Conservation (phyloP, 441 rosid species). For the Populus hybrid region DNA sequence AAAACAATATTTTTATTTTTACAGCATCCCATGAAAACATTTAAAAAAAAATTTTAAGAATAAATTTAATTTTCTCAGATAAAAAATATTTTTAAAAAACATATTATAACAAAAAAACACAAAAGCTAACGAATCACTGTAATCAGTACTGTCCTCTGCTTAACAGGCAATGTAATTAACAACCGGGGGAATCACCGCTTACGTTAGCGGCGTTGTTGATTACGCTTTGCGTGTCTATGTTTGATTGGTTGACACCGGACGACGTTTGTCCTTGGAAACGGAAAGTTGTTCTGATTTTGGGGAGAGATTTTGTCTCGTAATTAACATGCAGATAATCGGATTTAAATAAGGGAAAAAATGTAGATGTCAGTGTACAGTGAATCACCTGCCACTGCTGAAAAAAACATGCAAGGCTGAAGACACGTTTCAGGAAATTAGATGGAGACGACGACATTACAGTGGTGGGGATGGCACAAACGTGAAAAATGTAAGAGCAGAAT, state of each 20-base stretch:
- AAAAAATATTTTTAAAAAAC: too few species aligned
- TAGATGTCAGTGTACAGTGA: not conserved
- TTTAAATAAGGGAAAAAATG: not conserved
- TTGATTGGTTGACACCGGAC: not conserved
- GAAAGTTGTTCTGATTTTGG: conserved; percentile 25
- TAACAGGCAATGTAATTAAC: conserved; percentile 9
- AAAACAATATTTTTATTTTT: too few species aligned
- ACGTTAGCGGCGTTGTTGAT: not conserved
- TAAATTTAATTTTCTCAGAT: too few species aligned
- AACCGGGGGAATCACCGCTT: not conserved
- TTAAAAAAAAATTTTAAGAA: too few species aligned
- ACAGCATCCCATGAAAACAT: too few species aligned
- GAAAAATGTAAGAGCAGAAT: not conserved
- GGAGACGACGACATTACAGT: not conserved
- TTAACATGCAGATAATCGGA: conserved; percentile 19
- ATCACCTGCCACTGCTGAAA: not conserved
- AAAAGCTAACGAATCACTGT: not conserved
- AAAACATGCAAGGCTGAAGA: not conserved
- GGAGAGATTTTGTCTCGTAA: conserved; percentile 19
- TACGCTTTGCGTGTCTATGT: not conserved
- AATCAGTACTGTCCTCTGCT: conserved; percentile 14
- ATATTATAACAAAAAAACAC: too few species aligned
- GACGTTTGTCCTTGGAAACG: conserved; percentile 22
- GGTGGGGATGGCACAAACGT: not conserved
- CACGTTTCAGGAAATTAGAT: not conserved